Percentiles rank a stretch among this genome's conserved stretches.
Conservation (phyloP, 192 early-diverging fungal genomes). For the Gryganskiella cystojenkinii region DNA sequence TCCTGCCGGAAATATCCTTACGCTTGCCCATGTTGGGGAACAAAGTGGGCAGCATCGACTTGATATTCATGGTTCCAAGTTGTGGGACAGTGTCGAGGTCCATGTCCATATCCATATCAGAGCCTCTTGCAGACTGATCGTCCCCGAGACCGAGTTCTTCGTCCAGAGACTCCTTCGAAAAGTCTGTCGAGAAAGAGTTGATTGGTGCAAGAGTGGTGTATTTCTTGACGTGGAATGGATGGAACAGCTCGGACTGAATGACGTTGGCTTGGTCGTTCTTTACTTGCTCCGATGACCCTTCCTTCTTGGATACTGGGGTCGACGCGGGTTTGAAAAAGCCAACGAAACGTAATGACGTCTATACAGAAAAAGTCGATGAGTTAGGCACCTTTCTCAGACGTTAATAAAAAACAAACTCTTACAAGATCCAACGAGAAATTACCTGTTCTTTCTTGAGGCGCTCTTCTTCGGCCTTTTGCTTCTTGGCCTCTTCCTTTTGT, state of each 20-base stretch:
- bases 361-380: conserved; percentile 15
- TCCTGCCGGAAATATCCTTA: conserved; percentile 13
- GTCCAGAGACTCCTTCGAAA: conserved; percentile 21
- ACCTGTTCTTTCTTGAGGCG: conserved; percentile 30
- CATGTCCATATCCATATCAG: conserved; percentile 29
- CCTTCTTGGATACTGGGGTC: conserved; percentile 31
- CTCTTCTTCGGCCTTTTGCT: conserved; percentile 55
- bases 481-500: conserved; percentile 55
- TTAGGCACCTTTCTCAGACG: too few relatives aligned
- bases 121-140: neutral
- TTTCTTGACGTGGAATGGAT: conserved; percentile 69
- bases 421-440: too few relatives aligned
- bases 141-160: conserved; percentile 1
- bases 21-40: neutral
- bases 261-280: conserved; percentile 20
- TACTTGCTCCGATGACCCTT: conserved; percentile 2
- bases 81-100: conserved; percentile 5
- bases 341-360: conserved; percentile 51
- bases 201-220: conserved; percentile 54
- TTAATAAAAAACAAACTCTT: conserved; percentile 17
- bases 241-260: conserved; percentile 59
- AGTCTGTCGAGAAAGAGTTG: conserved; percentile 46
- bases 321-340: conserved; percentile 46
- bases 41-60: conserved; percentile 3
- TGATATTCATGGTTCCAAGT: neutral